Evolutionary conservation across 2,329 filamentous ascomycete genomes (phyloP), one percentile per base, ranked within the genome.

Genomic region (Clonostachys chloroleuca): DNA sequence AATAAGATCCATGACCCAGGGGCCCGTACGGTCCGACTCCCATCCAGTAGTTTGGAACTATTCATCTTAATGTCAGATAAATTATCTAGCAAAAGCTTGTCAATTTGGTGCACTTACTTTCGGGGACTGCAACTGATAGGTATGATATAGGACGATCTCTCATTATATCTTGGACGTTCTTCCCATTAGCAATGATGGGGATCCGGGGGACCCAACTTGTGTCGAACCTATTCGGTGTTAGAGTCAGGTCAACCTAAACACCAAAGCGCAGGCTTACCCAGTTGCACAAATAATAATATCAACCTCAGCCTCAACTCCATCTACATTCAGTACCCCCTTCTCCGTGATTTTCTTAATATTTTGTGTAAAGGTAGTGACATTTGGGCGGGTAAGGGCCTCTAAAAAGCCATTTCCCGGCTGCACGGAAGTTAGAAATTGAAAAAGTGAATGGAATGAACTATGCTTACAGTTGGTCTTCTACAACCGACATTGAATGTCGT

Each of bases 201-300:
- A 77, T 78, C 3, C 69, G 65, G 7, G 75, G 75, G 5, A 65
- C 56, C 56, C 77, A 78, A 2, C 71, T 75, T 17, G 69, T 69
- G 53, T 79, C 70, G 54, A 78, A 80, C 4, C 76, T 37, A 5
- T 5, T 4, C 4, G 12, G 5, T 37, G 35, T 37, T 37, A 37
- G 35, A 12, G 34, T 10, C 10, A 36, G 10, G n/a, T 36, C 34
- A 10, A 10, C n/a, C 10, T 36, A 10, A 36, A 10, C 10, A 10
- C 10, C 10, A 10, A n/a, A 36, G 34, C 10, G 10, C 10, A 36
- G 34, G 10, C 35, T 37, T 18, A 37, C 35, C 35, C 75, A 1
- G 75, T 79, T 33, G 76, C 77, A 51, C 76, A 79, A 45, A 81
- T 64, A 33, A 82, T 73, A 24, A 67, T 69, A 53, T 83, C 80